These are phyloP conservation scores for Sporormia fimetaria DNA, from an alignment of 495 filamentous ascomycete species.

Conservation along the genomic window DNA sequence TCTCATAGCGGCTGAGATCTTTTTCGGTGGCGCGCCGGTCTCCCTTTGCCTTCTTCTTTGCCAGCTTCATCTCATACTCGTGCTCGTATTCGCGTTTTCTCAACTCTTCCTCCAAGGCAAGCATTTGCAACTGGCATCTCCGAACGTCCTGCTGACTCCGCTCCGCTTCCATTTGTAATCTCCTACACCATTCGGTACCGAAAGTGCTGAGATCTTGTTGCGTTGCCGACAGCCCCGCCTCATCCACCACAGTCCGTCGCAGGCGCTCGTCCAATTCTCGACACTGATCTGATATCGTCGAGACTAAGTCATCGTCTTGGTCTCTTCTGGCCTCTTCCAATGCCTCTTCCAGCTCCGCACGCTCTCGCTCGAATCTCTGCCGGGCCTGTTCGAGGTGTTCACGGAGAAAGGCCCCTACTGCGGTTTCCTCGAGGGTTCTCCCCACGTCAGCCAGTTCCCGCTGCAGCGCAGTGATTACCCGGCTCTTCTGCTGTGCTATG, in stretches of 20 bases:
- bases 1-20: no score
- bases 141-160: no score
- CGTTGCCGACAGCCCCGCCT: conserved; percentile 1
- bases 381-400: not conserved
- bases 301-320: conserved; percentile 8
- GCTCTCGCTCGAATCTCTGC: not conserved
- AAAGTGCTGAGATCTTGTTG: no score
- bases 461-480: conserved; percentile 27
- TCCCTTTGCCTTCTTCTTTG: no score
- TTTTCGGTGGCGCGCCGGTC: no score
- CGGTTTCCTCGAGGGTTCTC: conserved; percentile 24
- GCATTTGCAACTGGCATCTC: no score
- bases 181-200: no score
- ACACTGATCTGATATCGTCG: conserved; percentile 9
- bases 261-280: conserved; percentile 2
- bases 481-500: not conserved
- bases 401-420: conserved; percentile 12
- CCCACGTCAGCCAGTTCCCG: conserved; percentile 25
- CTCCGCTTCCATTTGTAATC: no score
- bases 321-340: conserved; percentile 5
- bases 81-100: no score
- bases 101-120: no score
- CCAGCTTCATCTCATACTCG: no score
- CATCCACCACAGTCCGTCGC: not conserved
- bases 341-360: conserved; percentile 2